These are phyloP conservation scores for Xylaria sp. DNA, from an alignment of 2,329 filamentous ascomycete species.

Conservation along the genomic window DNA sequence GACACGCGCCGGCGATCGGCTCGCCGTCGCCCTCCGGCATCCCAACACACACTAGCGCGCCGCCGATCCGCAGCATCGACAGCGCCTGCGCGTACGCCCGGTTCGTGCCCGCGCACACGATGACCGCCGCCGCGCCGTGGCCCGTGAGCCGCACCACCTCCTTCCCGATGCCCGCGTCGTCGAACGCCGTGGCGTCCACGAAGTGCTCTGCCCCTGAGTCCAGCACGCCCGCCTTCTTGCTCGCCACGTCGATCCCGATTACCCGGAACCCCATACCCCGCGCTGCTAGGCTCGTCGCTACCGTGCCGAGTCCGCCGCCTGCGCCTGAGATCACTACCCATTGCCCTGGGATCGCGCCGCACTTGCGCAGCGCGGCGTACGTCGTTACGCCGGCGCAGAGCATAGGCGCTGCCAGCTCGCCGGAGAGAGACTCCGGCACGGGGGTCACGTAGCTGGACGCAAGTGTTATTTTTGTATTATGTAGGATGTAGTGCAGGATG, in stretches of 20 bases:
- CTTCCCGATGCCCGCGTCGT: constrained; percentile 13
- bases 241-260: constrained; percentile 27
- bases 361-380: constrained; percentile 25
- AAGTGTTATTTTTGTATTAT: background rate
- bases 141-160: constrained; percentile 30
- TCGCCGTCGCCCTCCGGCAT: constrained; percentile 25
- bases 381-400: constrained; percentile 30
- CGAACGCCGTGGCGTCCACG: constrained; percentile 24
- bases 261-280: constrained; percentile 26
- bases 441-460: constrained; percentile 28
- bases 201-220: constrained; percentile 29
- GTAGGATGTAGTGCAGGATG: background rate
- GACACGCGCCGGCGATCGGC: constrained; percentile 20
- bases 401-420: constrained; percentile 29
- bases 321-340: constrained; percentile 30
- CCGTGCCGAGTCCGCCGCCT: constrained; percentile 26
- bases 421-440: constrained; percentile 17
- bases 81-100: constrained; percentile 24
- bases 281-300: constrained; percentile 23
- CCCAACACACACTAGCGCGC: constrained; percentile 28
- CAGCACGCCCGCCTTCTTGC: constrained; percentile 17
- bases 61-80: constrained; percentile 25
- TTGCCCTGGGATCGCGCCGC: constrained; percentile 22
- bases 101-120: constrained; percentile 26
- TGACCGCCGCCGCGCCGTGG: constrained; percentile 23